phyloP scores from a whole-genome alignment of 2,329 filamentous ascomycete genomes.

The Paraphoma sp. region DNA sequence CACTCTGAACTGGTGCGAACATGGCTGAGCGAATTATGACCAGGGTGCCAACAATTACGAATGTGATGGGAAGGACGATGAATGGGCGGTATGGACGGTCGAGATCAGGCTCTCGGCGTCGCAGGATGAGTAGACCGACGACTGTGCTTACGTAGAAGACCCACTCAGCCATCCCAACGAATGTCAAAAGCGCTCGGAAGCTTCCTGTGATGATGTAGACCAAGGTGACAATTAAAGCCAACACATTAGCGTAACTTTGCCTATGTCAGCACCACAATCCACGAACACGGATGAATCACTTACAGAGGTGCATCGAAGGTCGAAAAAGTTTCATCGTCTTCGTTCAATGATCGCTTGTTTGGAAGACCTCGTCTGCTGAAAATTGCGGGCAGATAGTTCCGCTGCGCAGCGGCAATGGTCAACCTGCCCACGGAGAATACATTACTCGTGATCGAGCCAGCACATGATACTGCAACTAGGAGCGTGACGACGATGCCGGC shows the following conservation, averaged over 20 bases:
- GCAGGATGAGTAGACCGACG: constrained; percentile 63
- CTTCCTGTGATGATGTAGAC: constrained; percentile 67
- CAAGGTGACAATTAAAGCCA: constrained; percentile 48
- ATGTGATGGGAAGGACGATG: constrained; percentile 59
- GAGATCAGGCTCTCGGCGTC: constrained; percentile 63
- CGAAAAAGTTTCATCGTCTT: constrained; percentile 4
- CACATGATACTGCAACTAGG: constrained; percentile 66
- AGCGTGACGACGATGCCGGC: constrained; percentile 63
- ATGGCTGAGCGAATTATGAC: constrained; percentile 65
- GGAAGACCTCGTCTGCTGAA: constrained; percentile 40
- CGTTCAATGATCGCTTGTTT: constrained; percentile 4
- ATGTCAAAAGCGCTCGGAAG: constrained; percentile 67
- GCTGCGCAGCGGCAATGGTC: constrained; percentile 61
- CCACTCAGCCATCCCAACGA: constrained; percentile 53
- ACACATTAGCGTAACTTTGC: constrained; percentile 35
- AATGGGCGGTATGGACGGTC: constrained; percentile 63
- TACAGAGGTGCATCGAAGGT: constrained; percentile 44
- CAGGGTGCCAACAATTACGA: constrained; percentile 65
- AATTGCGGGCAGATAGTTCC: constrained; percentile 42
- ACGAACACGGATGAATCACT: not conserved
- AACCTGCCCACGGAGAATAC: constrained; percentile 69
- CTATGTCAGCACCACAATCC: constrained; percentile 11
- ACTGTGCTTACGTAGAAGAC: constrained; percentile 71
- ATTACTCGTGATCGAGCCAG: constrained; percentile 67
- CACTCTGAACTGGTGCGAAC: constrained; percentile 63